Conservation (phyloP, 495 filamentous ascomycete genomes). For the Neurospora cerealis region DNA sequence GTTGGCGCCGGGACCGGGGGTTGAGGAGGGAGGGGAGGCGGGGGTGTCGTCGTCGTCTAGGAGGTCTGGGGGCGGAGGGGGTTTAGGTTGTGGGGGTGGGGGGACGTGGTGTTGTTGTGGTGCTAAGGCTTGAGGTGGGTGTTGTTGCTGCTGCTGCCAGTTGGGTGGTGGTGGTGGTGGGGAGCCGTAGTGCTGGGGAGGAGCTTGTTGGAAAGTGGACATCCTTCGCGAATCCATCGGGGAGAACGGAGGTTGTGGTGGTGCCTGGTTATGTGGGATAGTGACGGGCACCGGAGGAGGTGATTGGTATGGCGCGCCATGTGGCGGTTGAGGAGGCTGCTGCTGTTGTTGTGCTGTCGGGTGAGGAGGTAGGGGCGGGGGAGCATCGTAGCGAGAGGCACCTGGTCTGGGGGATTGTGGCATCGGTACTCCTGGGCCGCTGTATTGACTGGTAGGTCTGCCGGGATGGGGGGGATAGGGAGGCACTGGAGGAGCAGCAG, state of each 20-base stretch:
- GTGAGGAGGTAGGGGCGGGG: constrained; percentile 32
- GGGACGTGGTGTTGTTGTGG: background rate
- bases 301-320: constrained; percentile 3
- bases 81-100: constrained; percentile 21
- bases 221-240: constrained; percentile 18
- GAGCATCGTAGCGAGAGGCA: constrained; percentile 32
- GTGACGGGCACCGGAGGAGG: background rate
- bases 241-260: constrained; percentile 14
- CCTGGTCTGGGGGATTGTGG: constrained; percentile 17
- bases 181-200: constrained; percentile 10
- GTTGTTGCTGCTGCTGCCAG: constrained; percentile 17
- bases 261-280: constrained; percentile 24
- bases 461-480: constrained; percentile 24
- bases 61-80: constrained; percentile 56
- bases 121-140: background rate
- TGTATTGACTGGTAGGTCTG: constrained; percentile 20
- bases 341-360: constrained; percentile 7
- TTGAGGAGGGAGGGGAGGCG: constrained; percentile 52
- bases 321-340: constrained; percentile 7
- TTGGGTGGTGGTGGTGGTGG: constrained; percentile 11
- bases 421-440: constrained; percentile 3
- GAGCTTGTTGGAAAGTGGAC: constrained; percentile 15
- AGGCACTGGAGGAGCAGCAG: constrained; percentile 24
- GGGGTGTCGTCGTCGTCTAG: constrained; percentile 56
- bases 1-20: constrained; percentile 33